Conservation (phyloP, 495 filamentous ascomycete species). For the Parathielavia appendiculata region DNA sequence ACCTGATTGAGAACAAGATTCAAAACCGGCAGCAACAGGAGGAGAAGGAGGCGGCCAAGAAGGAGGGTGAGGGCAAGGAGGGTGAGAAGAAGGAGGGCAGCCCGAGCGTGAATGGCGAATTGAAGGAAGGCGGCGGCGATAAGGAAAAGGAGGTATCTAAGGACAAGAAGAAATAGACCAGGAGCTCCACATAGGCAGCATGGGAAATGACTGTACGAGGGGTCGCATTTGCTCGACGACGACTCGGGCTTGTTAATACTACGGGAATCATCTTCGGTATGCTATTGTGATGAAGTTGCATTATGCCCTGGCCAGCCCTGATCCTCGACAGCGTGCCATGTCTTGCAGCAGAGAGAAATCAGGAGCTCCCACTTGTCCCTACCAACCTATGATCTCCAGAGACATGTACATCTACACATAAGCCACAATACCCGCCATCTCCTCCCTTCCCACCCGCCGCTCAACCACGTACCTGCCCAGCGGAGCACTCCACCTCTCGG, state of each 20-base stretch:
- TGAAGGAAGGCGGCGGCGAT: constrained; percentile 36
- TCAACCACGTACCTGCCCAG: constrained; percentile 53
- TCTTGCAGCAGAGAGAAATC: too few species aligned
- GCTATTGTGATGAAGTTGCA: not conserved
- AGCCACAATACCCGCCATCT: constrained; percentile 72
- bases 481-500: constrained; percentile 56
- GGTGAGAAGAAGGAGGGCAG: constrained; percentile 59
- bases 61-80: constrained; percentile 51
- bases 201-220: constrained; percentile 21
- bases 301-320: not conserved
- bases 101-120: constrained; percentile 55
- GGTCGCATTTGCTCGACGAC: constrained; percentile 19
- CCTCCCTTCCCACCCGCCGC: constrained; percentile 52
- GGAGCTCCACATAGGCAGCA: not conserved
- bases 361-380: not conserved
- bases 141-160: constrained; percentile 35
- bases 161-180: constrained; percentile 35
- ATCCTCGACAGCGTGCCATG: too few species aligned
- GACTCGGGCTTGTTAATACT: constrained; percentile 27
- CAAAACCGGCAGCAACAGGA: constrained; percentile 97
- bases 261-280: constrained; percentile 1
- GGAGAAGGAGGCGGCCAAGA: constrained; percentile 75
- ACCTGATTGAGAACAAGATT: constrained; percentile 99
- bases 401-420: constrained; percentile 43
- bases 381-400: not conserved